These are phyloP conservation scores for Phytophthora rubi DNA, from an alignment of 352 stramenopile genomes.

Conservation along the genomic window DNA sequence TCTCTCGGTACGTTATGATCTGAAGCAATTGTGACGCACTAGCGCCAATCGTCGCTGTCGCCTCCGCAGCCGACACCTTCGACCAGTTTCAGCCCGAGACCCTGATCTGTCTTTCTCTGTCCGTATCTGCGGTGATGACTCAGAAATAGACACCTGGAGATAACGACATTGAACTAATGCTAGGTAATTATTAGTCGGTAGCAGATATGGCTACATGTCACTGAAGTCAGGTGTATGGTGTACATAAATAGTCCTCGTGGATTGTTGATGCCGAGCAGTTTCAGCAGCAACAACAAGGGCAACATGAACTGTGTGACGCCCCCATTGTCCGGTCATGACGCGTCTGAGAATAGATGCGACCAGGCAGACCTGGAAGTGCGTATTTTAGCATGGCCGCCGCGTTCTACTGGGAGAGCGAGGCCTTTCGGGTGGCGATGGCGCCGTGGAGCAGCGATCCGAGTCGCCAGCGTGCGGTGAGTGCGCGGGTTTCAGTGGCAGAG, in stretches of 20 bases:
- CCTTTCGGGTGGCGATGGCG: conserved; percentile 30
- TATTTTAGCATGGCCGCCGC: conserved; percentile 8
- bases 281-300: conserved; percentile 5
- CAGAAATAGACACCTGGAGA: neutral
- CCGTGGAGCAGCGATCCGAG: conserved; percentile 23
- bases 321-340: conserved; percentile 7
- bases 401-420: conserved; percentile 32
- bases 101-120: neutral
- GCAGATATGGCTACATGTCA: neutral
- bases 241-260: neutral
- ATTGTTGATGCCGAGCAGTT: conserved; percentile 14
- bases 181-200: too few relatives aligned
- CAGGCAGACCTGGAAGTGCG: neutral
- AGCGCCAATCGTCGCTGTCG: conserved; percentile 24
- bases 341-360: conserved; percentile 15
- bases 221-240: conserved; percentile 14
- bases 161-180: neutral
- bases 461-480: conserved; percentile 30
- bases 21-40: conserved; percentile 18
- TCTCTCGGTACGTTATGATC: conserved; percentile 1
- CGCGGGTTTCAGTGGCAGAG: conserved; percentile 43
- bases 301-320: conserved; percentile 14
- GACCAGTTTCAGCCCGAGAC: conserved; percentile 20
- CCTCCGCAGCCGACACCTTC: conserved; percentile 1
- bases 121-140: neutral